These are phyloP conservation scores for Syzygium syzygioides DNA, from an alignment of 441 rosid genomes.

Conservation along the genomic window DNA sequence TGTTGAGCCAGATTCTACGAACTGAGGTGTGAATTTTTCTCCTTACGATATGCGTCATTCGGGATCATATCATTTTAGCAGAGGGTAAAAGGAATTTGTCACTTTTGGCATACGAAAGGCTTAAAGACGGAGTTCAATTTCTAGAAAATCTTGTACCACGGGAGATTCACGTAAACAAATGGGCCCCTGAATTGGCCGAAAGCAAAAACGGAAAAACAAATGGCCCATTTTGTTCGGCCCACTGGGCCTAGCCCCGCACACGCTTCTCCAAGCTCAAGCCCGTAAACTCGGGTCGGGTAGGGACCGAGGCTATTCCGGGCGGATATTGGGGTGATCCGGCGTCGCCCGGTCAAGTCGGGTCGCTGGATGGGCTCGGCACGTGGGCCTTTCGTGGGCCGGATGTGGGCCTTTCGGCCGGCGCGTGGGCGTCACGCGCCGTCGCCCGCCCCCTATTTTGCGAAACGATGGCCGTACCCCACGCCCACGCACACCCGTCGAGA, in stretches of 20 bases:
- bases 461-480: background rate
- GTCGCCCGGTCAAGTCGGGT: background rate
- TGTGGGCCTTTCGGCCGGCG: background rate
- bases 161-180: background rate
- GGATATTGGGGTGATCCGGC: background rate
- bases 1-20: background rate
- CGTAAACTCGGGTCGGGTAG: background rate
- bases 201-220: background rate
- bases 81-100: background rate
- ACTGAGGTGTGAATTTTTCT: background rate
- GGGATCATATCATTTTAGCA: background rate
- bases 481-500: background rate
- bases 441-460: background rate
- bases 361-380: background rate
- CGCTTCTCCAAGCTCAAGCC: background rate
- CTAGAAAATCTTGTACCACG: background rate
- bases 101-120: background rate
- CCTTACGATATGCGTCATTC: background rate
- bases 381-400: background rate
- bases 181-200: background rate
- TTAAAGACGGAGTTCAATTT: background rate
- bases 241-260: background rate
- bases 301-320: background rate
- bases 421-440: background rate
- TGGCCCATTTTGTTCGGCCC: background rate